A percentile compares a stretch with the other conserved stretches of the same genome.
Conservation (phyloP, 371 early-diverging fungal genomes). For the Rhizopus sp. region DNA sequence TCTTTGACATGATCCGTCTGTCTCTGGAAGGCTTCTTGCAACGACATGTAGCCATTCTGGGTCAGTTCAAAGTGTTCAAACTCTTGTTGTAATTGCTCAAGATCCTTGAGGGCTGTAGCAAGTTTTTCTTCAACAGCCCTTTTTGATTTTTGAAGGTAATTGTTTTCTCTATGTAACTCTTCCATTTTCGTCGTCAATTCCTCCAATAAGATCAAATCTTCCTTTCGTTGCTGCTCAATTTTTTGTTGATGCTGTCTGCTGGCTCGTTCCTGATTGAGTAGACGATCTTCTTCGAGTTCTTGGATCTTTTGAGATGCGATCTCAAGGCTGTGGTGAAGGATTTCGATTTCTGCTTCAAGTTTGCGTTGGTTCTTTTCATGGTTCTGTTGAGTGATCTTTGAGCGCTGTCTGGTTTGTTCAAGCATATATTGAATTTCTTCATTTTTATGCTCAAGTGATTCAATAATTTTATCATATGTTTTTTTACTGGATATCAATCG, state of each 20-base stretch:
- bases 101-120: conserved; percentile 17
- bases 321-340: conserved; percentile 25
- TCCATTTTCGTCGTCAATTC: conserved; percentile 38
- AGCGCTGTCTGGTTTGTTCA: conserved; percentile 31
- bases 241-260: conserved; percentile 13
- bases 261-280: conserved; percentile 11
- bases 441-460: conserved; percentile 43
- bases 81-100: conserved; percentile 23
- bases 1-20: conserved; percentile 33
- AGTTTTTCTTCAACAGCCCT: conserved; percentile 31
- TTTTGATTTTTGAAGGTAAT: conserved; percentile 33
- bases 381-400: conserved; percentile 15
- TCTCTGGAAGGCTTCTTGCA: conserved; percentile 31
- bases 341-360: conserved; percentile 39
- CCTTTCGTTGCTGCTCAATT: conserved; percentile 19
- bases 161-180: conserved; percentile 45
- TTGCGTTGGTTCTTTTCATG: conserved; percentile 31
- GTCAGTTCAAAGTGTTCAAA: conserved; percentile 33
- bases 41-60: conserved; percentile 19
- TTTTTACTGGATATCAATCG: conserved; percentile 30
- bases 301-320: conserved; percentile 28
- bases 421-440: conserved; percentile 36
- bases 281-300: conserved; percentile 29
- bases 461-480: conserved; percentile 39
- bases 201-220: conserved; percentile 23